Percentiles rank a stretch among this genome's conserved stretches.
Conservation (phyloP, 2,329 filamentous ascomycete species). For the Fonsecaea pugnacius region DNA sequence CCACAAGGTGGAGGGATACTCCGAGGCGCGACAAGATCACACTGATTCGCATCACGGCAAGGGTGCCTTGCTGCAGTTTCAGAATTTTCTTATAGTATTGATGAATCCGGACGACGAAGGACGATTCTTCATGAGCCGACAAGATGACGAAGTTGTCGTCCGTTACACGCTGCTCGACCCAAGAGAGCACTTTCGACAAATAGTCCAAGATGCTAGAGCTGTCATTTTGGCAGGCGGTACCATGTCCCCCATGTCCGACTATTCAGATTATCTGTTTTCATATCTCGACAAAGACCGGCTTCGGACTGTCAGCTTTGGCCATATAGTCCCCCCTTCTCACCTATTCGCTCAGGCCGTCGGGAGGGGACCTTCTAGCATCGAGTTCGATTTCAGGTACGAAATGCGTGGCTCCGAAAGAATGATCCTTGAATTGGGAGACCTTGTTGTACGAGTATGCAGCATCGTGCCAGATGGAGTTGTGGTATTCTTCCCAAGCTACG, state of each 20-base stretch:
- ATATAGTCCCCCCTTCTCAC: slow-evolving; percentile 84
- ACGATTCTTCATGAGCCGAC: slow-evolving; percentile 61
- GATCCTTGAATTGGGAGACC: slow-evolving; percentile 73
- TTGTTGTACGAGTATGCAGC: slow-evolving; percentile 72
- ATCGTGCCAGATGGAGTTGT: slow-evolving; percentile 86
- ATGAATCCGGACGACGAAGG: slow-evolving; percentile 80
- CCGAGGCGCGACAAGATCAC: slow-evolving; percentile 49
- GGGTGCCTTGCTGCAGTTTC: slow-evolving; percentile 63
- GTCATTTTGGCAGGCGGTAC: slow-evolving; percentile 93
- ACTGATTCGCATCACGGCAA: slow-evolving; percentile 44
- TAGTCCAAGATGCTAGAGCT: slow-evolving; percentile 80
- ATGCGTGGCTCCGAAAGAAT: slow-evolving; percentile 71
- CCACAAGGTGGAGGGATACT: slow-evolving; percentile 90
- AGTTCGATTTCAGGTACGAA: slow-evolving; percentile 88
- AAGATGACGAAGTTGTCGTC: slow-evolving; percentile 60
- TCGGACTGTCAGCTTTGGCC: slow-evolving; percentile 85
- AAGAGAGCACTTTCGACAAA: slow-evolving; percentile 84
- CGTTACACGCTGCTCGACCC: slow-evolving; percentile 90
- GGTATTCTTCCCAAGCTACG: slow-evolving; percentile 94
- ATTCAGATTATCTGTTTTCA: slow-evolving; percentile 82
- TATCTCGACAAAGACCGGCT: slow-evolving; percentile 67
- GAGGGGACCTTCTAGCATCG: slow-evolving; percentile 51
- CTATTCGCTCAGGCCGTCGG: slow-evolving; percentile 76
- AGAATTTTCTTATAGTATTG: slow-evolving; percentile 74
- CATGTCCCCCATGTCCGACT: slow-evolving; percentile 97